A percentile compares a stretch with the other conserved stretches of the same genome.
Conservation (phyloP, 2,329 filamentous ascomycete genomes). For the Diaporthe amygdali region DNA sequence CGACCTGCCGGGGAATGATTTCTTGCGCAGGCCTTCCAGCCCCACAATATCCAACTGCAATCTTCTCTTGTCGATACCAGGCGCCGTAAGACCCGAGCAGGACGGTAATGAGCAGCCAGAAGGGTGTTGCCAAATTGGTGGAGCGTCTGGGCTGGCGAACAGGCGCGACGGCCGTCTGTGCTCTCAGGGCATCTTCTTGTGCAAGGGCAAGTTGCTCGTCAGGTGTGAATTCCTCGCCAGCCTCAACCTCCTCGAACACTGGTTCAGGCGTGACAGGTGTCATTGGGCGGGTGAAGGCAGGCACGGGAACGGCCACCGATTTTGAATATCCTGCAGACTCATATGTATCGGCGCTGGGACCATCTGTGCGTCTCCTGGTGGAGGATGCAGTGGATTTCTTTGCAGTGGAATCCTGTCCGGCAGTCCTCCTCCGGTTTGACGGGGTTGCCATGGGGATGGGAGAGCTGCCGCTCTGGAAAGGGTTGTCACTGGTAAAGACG, state of each 20-base stretch:
- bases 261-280: slow-evolving; percentile 39
- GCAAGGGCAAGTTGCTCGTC: slow-evolving; percentile 84
- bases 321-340: slow-evolving; percentile 59
- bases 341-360: slow-evolving; percentile 53
- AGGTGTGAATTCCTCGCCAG: slow-evolving; percentile 92
- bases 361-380: slow-evolving; percentile 51
- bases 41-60: slow-evolving; percentile 95
- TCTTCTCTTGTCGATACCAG: slow-evolving; percentile 93
- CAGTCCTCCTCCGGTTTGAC: slow-evolving; percentile 55
- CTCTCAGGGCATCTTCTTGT: slow-evolving; percentile 66
- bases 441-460: slow-evolving; percentile 60
- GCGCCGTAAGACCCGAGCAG: slow-evolving; percentile 74
- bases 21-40: slow-evolving; percentile 69
- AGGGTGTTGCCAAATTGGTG: slow-evolving; percentile 62
- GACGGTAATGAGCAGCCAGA: slow-evolving; percentile 74
- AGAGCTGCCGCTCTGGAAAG: slow-evolving; percentile 87
- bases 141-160: slow-evolving; percentile 46
- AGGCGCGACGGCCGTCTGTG: slow-evolving; percentile 51
- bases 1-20: slow-evolving; percentile 53
- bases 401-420: slow-evolving; percentile 43
- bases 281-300: slow-evolving; percentile 40
- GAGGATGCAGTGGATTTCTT: slow-evolving; percentile 45
- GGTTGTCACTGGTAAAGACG: slow-evolving; percentile 88
- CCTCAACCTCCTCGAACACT: slow-evolving; percentile 53
- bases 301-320: slow-evolving; percentile 62